Evolutionary conservation across 306 rosid genomes (phyloP).

Genomic region (Malus fusca): DNA sequence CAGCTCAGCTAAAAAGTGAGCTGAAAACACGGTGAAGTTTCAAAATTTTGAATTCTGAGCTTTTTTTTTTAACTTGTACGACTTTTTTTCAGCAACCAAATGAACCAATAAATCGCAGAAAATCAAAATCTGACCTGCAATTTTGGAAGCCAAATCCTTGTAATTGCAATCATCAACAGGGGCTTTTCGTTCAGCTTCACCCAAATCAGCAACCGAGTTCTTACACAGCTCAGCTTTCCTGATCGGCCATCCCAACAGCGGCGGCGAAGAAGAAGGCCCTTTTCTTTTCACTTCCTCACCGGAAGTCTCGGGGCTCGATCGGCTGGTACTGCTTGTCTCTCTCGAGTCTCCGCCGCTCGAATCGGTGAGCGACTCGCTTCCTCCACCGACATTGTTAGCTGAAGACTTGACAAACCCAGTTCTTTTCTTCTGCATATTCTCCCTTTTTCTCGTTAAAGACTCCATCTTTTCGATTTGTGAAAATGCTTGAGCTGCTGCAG

Average conservation of each 20-base stretch:
- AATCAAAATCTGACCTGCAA: slow-evolving; percentile 45
- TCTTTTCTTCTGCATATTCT: slow-evolving; percentile 25
- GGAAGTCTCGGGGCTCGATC: slow-evolving; percentile 50
- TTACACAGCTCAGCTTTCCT: slow-evolving; percentile 62
- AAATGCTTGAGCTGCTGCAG: slow-evolving; percentile 25
- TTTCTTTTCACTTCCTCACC: slow-evolving; percentile 39
- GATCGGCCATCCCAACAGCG: slow-evolving; percentile 92
- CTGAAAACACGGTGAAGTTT: background rate
- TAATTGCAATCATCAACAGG: slow-evolving; percentile 28
- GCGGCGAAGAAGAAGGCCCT: slow-evolving; percentile 51
- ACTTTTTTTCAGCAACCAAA: background rate
- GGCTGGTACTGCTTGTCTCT: slow-evolving; percentile 41
- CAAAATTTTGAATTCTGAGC: background rate
- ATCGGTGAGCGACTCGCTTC: slow-evolving; percentile 46
- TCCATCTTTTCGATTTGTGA: slow-evolving; percentile 45
- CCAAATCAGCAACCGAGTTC: slow-evolving; percentile 29
- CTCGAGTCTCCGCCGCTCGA: slow-evolving; percentile 46
- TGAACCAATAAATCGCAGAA: background rate
- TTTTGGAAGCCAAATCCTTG: slow-evolving; percentile 32
- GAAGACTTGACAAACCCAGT: slow-evolving; percentile 29
- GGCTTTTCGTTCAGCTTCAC: slow-evolving; percentile 27
- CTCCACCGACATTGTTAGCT: slow-evolving; percentile 15
- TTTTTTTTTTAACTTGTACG: background rate
- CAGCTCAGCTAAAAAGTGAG: background rate
- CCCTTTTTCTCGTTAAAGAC: slow-evolving; percentile 34